Base-by-base conservation (phyloP, 768 basidiomycete species). In the Naganishia vaughanmartiniae region DNA sequence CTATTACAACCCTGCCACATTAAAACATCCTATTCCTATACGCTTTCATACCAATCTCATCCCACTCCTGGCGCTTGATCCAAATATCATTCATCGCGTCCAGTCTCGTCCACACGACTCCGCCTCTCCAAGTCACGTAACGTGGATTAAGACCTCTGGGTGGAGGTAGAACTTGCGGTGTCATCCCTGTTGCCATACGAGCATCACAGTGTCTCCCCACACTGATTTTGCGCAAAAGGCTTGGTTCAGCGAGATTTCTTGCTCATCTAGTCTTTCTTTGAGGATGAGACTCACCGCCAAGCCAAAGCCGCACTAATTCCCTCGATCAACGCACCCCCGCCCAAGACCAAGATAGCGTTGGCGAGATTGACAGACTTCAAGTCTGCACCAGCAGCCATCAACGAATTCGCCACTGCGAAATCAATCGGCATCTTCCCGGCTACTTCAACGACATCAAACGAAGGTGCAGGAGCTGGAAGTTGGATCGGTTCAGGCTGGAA, bases 61-160 rank as follows among this genome's bases (percentile, higher is more conserved):
- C 80, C 83, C 93, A 99, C 79, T 99, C 96, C 42, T 87, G 84
- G 69, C 84, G 82, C 7, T 91, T 87, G 31, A 98, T 84, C 95
- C 95, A 98, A 68, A 97, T 82, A 73, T 99, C 96, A 34, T 87
- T 85, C 54, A 90, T 87, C 2, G 88, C 87, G 65, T 99, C 96
- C 87, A 98, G 90, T 81, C 92, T 91, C 31, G 89, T 91, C 51
- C 97, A 86, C 15, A 94, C 92, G 10, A 89, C 87, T 7, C 89
- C 92, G 12, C 96, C 96, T 80, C 97, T 97, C 96, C 96, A 99
- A 19, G 88, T 88, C 36, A 98, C 85, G 45, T 92, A 88, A 30
- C 88, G 86, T 6, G 92, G 92, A 81, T 98, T 93, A 54, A 97
- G 87, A 71, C 93, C 92, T 79, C 93, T 90, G 0, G 94, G 93